Conservation (phyloP, 768 basidiomycete species). For the Arthromyces matolae region DNA sequence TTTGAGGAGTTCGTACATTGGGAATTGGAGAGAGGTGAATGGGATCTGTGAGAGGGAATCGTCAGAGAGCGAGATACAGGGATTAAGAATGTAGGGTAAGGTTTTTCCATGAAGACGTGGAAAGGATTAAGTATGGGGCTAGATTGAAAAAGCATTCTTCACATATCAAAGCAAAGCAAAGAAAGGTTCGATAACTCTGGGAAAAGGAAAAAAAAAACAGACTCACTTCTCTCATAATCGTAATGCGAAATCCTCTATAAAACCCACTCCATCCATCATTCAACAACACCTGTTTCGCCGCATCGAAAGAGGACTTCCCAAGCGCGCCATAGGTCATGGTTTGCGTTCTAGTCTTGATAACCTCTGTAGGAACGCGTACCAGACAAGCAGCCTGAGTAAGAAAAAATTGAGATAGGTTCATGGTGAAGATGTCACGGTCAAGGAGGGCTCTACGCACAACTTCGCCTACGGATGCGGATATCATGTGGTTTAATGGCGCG, state of each 20-base stretch:
- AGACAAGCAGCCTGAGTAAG: slow-evolving; percentile 81
- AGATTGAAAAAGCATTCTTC: too few relatives aligned
- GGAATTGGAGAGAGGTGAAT: too few relatives aligned
- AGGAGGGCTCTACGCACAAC: slow-evolving; percentile 50
- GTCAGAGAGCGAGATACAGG: too few relatives aligned
- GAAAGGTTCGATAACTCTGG: too few relatives aligned
- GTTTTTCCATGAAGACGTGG: too few relatives aligned
- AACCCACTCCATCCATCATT: slow-evolving; percentile 74
- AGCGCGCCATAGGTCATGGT: slow-evolving; percentile 68
- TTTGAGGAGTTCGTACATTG: too few relatives aligned
- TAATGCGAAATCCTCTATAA: slow-evolving; percentile 84
- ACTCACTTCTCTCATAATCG: slow-evolving; percentile 51
- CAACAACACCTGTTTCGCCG: slow-evolving; percentile 51
- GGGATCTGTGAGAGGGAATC: too few relatives aligned
- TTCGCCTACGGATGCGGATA: slow-evolving; percentile 59
- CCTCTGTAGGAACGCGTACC: slow-evolving; percentile 92
- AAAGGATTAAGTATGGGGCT: too few relatives aligned
- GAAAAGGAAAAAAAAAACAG: too few relatives aligned
- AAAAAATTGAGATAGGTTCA: slow-evolving; percentile 1
- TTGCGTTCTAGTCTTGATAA: slow-evolving; percentile 91
- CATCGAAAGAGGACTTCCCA: slow-evolving; percentile 55
- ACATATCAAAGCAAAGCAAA: too few relatives aligned
- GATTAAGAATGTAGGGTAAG: too few relatives aligned
- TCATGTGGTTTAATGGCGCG: slow-evolving; percentile 55
- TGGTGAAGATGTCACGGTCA: slow-evolving; percentile 14